Percentiles rank a stretch among this genome's conserved stretches.
Evolutionary conservation across 805 yeast genomes (phyloP).

Genomic region (Spathaspora boniae): DNA sequence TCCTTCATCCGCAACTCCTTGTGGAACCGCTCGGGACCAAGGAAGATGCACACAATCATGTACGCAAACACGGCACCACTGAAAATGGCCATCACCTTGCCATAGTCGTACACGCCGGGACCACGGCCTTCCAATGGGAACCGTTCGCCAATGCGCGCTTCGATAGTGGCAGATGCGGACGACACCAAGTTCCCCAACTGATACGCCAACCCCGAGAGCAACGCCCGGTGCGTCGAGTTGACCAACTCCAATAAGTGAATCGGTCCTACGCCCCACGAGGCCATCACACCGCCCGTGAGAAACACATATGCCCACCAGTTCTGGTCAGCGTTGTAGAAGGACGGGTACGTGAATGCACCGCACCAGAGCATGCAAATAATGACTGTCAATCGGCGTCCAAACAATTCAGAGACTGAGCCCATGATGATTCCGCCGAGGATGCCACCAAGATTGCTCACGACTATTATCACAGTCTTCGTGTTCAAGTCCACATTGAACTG

Average conservation of each 20-base stretch:
- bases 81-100: constrained; percentile 63
- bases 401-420: constrained; percentile 38
- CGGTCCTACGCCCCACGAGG: constrained; percentile 69
- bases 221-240: constrained; percentile 60
- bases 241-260: constrained; percentile 59
- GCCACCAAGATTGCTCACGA: constrained; percentile 42
- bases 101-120: constrained; percentile 41
- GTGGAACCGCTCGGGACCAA: constrained; percentile 55
- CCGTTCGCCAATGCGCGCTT: constrained; percentile 55
- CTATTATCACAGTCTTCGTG: constrained; percentile 35
- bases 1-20: constrained; percentile 5
- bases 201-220: constrained; percentile 60
- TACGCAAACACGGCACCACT: constrained; percentile 60
- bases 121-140: constrained; percentile 33
- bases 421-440: constrained; percentile 41
- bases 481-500: constrained; percentile 31
- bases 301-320: constrained; percentile 40
- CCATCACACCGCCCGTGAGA: constrained; percentile 62
- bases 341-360: constrained; percentile 40
- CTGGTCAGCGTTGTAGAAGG: constrained; percentile 24
- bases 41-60: constrained; percentile 43
- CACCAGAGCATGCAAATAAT: constrained; percentile 30
- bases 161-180: constrained; percentile 68
- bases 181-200: constrained; percentile 68
- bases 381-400: constrained; percentile 36